These are phyloP conservation scores for Stachybotrys chartarum DNA, from an alignment of 2,329 filamentous ascomycete genomes.

Conservation along the genomic window DNA sequence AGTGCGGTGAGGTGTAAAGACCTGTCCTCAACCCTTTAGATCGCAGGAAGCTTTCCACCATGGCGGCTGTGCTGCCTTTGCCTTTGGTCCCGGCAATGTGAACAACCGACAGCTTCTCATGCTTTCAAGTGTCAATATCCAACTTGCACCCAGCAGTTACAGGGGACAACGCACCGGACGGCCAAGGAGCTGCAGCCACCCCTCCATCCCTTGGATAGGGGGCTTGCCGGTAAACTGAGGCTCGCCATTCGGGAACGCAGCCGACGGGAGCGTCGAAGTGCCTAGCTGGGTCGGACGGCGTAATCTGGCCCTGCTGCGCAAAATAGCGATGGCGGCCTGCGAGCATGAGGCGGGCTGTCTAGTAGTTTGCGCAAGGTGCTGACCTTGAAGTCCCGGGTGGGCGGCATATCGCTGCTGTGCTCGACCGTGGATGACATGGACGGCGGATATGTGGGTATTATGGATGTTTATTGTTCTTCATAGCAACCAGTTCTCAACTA, in stretches of 20 bases:
- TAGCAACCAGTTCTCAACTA: no score
- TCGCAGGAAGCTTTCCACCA: constrained; percentile 33
- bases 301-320: background rate
- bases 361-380: background rate
- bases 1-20: constrained; percentile 42
- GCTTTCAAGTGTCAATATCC: background rate
- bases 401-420: background rate
- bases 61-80: constrained; percentile 46
- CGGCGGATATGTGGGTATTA: background rate
- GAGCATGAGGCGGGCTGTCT: background rate
- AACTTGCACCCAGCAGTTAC: background rate
- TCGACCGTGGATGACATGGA: background rate
- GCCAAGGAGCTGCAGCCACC: background rate
- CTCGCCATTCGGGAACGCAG: background rate
- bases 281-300: background rate
- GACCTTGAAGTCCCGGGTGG: background rate
- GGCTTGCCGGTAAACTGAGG: background rate
- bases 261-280: background rate
- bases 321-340: background rate
- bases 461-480: background rate
- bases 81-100: constrained; percentile 48
- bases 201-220: background rate
- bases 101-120: constrained; percentile 22
- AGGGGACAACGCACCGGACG: background rate
- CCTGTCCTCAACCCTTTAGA: constrained; percentile 21